A percentile compares a stretch with the other conserved stretches of the same genome.
phyloP scores from a whole-genome alignment of 805 yeast genomes.

The Maudiozyma pseudohumilis region DNA sequence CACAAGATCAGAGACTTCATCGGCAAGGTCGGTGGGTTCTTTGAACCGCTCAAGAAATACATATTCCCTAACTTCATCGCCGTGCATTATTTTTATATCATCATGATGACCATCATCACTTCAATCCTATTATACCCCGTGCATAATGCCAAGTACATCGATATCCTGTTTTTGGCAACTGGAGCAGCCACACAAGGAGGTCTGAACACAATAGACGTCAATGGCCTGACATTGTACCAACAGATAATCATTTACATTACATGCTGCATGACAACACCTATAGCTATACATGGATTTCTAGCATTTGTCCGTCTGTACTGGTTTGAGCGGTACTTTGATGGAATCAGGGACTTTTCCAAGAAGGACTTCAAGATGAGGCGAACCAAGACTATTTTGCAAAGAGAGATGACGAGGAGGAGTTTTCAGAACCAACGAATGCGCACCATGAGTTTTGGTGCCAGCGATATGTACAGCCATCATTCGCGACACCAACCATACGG shows the following conservation, averaged over 20 bases:
- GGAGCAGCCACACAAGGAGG: slow-evolving; percentile 91
- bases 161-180: slow-evolving; percentile 63
- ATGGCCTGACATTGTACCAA: slow-evolving; percentile 59
- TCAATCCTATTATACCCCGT: slow-evolving; percentile 73
- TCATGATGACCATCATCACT: slow-evolving; percentile 47
- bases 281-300: slow-evolving; percentile 72
- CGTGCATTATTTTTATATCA: slow-evolving; percentile 67
- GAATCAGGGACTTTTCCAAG: slow-evolving; percentile 70
- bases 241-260: slow-evolving; percentile 61
- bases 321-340: slow-evolving; percentile 81
- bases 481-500: no score
- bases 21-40: slow-evolving; percentile 22
- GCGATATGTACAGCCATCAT: no score
- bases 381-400: slow-evolving; percentile 33
- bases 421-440: slow-evolving; percentile 5
- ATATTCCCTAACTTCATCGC: slow-evolving; percentile 38
- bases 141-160: slow-evolving; percentile 58
- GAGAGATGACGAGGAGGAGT: slow-evolving; percentile 25
- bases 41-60: slow-evolving; percentile 32
- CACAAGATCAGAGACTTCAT: slow-evolving; percentile 32
- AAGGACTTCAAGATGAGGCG: slow-evolving; percentile 74
- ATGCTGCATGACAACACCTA: slow-evolving; percentile 70
- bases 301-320: slow-evolving; percentile 74
- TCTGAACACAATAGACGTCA: slow-evolving; percentile 65
- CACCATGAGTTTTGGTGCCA: slow-evolving; percentile 4